A percentile compares a stretch with the other conserved stretches of the same genome.
Evolutionary conservation across 169 alveolate genomes (phyloP).

Genomic region (Plasmodium ovale): DNA sequence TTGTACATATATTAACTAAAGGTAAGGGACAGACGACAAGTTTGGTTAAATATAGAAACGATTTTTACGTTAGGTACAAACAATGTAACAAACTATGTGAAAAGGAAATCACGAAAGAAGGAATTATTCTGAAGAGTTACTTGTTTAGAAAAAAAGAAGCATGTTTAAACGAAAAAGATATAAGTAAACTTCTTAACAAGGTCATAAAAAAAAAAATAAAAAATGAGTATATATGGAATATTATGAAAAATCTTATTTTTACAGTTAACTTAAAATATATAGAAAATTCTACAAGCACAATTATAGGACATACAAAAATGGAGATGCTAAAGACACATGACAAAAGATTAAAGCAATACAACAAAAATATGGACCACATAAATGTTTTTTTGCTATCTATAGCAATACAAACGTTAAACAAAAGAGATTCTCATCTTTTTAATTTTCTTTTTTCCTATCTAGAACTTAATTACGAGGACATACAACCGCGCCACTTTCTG

Average conservation of each 20-base stretch:
- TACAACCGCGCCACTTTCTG: conserved; percentile 59
- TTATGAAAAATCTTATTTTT: conserved; percentile 16
- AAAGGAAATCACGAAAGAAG: conserved; percentile 25
- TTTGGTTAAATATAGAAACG: not conserved
- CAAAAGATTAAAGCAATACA: not conserved
- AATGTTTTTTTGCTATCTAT: conserved; percentile 44
- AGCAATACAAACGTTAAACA: conserved; percentile 48
- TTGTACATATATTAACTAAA: not conserved
- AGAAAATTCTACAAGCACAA: not conserved
- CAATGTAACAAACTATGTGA: conserved; percentile 8
- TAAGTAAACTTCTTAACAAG: conserved; percentile 37
- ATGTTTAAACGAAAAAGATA: conserved; percentile 44
- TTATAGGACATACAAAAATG: not conserved
- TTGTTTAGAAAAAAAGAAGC: conserved; percentile 34
- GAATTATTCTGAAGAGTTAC: not conserved
- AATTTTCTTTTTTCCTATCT: conserved; percentile 36
- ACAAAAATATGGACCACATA: conserved; percentile 36
- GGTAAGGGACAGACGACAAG: not conserved
- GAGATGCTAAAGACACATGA: not conserved
- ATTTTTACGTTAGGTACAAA: conserved; percentile 7
- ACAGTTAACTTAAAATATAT: conserved; percentile 7
- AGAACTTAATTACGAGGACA: not conserved
- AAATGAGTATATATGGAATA: conserved; percentile 58
- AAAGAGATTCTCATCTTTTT: conserved; percentile 20
- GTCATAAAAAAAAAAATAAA: conserved; percentile 50